phyloP scores from a whole-genome alignment of 2,329 filamentous ascomycete species.

The Venturia pyrina region DNA sequence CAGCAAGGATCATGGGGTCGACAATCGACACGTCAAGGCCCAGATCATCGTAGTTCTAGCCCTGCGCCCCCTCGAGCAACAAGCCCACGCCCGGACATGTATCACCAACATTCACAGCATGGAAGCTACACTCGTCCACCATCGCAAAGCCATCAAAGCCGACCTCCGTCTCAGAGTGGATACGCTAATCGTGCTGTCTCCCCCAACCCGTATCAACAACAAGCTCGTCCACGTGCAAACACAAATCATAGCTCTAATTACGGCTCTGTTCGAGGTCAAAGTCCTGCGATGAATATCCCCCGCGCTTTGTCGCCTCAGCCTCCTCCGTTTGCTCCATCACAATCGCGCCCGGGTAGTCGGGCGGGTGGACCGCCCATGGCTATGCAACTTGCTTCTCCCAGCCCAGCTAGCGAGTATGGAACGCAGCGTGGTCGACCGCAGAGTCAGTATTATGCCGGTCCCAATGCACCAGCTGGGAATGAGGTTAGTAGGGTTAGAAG shows the following conservation, averaged over 20 bases:
- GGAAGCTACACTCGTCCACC: conserved; percentile 10
- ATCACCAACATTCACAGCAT: conserved; percentile 36
- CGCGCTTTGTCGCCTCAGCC: conserved; percentile 43
- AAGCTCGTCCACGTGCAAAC: conserved; percentile 24
- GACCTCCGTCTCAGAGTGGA: conserved; percentile 4
- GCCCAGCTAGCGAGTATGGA: conserved; percentile 27
- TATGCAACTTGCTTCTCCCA: conserved; percentile 32
- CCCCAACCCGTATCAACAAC: conserved; percentile 50
- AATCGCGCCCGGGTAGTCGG: conserved; percentile 39
- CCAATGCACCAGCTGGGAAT: conserved; percentile 8
- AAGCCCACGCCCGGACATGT: conserved; percentile 48
- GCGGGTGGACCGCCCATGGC: conserved; percentile 30
- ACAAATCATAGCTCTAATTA: conserved; percentile 21
- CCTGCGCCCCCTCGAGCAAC: conserved; percentile 54
- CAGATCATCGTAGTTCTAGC: conserved; percentile 34
- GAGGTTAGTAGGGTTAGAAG: conserved; percentile 46
- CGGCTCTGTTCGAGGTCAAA: conserved; percentile 22
- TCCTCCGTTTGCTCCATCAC: conserved; percentile 35
- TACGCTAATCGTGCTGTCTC: conserved; percentile 28
- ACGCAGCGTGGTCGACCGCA: conserved; percentile 32
- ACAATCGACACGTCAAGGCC: conserved; percentile 28
- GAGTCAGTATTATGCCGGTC: conserved; percentile 33
- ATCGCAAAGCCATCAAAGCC: neutral
- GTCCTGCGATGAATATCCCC: conserved; percentile 15
- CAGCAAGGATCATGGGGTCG: conserved; percentile 21